These are phyloP conservation scores for Cadophora luteo-olivacea DNA, from an alignment of 2,329 filamentous ascomycete genomes.

Conservation along the genomic window DNA sequence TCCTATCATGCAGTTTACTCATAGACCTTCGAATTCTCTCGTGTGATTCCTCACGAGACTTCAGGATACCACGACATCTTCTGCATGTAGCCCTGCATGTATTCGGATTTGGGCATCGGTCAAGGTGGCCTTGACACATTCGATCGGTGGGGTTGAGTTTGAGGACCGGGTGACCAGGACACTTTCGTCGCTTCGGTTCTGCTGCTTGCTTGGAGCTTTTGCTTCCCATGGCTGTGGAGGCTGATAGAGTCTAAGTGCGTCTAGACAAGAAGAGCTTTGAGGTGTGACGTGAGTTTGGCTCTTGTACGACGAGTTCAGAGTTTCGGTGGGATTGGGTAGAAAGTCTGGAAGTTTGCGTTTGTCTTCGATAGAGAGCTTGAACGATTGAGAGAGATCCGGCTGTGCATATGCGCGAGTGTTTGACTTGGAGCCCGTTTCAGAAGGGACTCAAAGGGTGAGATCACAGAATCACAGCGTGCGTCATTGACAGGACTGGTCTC, in stretches of 20 bases:
- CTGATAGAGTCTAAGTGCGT: too few relatives aligned
- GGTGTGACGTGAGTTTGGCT: neutral
- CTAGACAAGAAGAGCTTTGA: neutral
- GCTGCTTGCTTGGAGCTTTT: conserved; percentile 6
- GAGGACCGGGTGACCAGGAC: neutral
- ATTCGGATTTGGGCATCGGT: neutral
- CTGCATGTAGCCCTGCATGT: neutral
- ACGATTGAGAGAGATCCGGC: too few relatives aligned
- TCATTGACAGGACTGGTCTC: too few relatives aligned
- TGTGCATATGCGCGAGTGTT: too few relatives aligned
- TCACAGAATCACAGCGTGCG: too few relatives aligned
- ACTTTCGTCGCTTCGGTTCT: neutral
- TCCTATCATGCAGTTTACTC: neutral
- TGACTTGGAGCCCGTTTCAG: too few relatives aligned
- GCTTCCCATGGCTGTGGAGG: neutral
- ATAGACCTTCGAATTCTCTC: conserved; percentile 3
- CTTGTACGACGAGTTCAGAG: too few relatives aligned
- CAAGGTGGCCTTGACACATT: conserved; percentile 6
- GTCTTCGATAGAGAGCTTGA: too few relatives aligned
- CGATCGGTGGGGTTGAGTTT: neutral
- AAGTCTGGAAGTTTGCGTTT: too few relatives aligned
- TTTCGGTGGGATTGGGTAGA: too few relatives aligned
- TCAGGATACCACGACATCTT: conserved; percentile 1
- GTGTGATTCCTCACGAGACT: neutral
- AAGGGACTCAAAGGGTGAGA: too few relatives aligned